These are phyloP conservation scores for Daedaleopsis sinensis DNA, from an alignment of 768 basidiomycete genomes.

Conservation along the genomic window DNA sequence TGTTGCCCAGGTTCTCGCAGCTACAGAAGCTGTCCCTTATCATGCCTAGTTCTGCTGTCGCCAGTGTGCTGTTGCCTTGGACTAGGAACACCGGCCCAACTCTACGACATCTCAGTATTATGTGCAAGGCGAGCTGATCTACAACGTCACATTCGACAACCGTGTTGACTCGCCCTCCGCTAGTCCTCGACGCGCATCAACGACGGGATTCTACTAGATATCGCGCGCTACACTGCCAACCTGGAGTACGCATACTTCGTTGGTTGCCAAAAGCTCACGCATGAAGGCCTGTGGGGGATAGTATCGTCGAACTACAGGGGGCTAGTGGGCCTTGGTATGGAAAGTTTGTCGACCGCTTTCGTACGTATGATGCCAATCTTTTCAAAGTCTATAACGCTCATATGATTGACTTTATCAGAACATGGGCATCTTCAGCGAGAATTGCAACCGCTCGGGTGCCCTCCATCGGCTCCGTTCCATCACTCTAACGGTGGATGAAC, in stretches of 20 bases:
- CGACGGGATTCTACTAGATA: conserved; percentile 51
- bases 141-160: not conserved
- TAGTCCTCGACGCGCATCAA: conserved; percentile 63
- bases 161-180: not conserved
- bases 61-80: conserved; percentile 56
- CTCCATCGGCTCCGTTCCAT: conserved; percentile 55
- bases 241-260: conserved; percentile 62
- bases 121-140: conserved; percentile 61
- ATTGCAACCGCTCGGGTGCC: conserved; percentile 37
- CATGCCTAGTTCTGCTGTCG: conserved; percentile 67
- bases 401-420: conserved; percentile 42
- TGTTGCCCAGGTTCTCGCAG: conserved; percentile 53
- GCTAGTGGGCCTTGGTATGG: conserved; percentile 58
- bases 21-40: conserved; percentile 66
- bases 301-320: conserved; percentile 48
- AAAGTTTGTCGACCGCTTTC: conserved; percentile 62
- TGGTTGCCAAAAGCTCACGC: conserved; percentile 72
- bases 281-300: conserved; percentile 57
- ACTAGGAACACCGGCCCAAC: conserved; percentile 43
- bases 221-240: conserved; percentile 51
- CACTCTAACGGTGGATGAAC: conserved; percentile 49
- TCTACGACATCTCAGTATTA: conserved; percentile 60
- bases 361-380: conserved; percentile 41
- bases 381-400: not conserved
- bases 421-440: conserved; percentile 46